Evolutionary conservation across 1,284 basidiomycete genomes (phyloP).

Genomic region (Fomitopsis palustris): DNA sequence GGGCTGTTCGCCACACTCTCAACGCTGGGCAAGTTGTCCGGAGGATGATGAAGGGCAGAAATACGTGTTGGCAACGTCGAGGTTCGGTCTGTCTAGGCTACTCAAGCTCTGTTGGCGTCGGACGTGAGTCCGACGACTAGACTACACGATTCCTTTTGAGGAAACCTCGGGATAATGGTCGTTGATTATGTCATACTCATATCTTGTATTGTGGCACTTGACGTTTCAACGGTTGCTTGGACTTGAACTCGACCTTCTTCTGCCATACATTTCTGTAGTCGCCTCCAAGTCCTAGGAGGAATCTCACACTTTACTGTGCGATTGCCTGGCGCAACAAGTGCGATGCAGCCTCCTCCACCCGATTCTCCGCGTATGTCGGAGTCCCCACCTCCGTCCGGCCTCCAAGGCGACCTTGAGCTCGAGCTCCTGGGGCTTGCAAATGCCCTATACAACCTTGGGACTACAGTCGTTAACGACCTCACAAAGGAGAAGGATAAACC

Average conservation of each 20-base stretch:
- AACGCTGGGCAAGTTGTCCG: too few species aligned
- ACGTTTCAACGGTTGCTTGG: too few species aligned
- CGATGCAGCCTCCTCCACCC: neutral
- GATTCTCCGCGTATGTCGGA: slow-evolving; percentile 71
- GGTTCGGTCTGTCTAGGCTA: slow-evolving; percentile 19
- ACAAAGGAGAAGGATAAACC: slow-evolving; percentile 72
- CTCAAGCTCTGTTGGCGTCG: neutral
- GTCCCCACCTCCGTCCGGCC: slow-evolving; percentile 62
- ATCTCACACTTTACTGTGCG: neutral
- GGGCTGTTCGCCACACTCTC: too few species aligned
- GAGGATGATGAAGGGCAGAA: neutral
- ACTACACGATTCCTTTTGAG: slow-evolving; percentile 45
- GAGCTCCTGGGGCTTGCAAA: slow-evolving; percentile 71
- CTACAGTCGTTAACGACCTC: slow-evolving; percentile 73
- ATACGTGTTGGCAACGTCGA: slow-evolving; percentile 4
- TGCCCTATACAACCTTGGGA: slow-evolving; percentile 72
- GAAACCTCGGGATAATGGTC: slow-evolving; percentile 13
- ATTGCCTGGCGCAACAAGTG: neutral
- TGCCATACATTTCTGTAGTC: neutral
- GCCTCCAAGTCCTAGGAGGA: neutral
- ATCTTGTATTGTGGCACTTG: too few species aligned
- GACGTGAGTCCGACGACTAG: slow-evolving; percentile 32
- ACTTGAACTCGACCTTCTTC: too few species aligned
- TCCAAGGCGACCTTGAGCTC: slow-evolving; percentile 71
- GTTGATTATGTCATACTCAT: slow-evolving; percentile 49